phyloP scores from a whole-genome alignment of 495 filamentous ascomycete species.

The Aspergillus sclerotiicarbonarius region DNA sequence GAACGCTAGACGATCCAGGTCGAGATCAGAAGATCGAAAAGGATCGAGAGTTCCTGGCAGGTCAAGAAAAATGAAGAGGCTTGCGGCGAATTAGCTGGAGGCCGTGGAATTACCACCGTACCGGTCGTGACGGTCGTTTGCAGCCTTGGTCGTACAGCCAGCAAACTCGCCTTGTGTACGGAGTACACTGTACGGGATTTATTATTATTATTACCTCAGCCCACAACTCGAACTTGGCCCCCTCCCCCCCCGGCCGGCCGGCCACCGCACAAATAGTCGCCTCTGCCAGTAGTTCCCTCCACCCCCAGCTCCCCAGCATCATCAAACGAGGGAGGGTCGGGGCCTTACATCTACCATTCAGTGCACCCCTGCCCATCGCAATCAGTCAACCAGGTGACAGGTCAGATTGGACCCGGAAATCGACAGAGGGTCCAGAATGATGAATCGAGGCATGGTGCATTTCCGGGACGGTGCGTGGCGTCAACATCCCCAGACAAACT shows the following conservation, averaged over 20 bases:
- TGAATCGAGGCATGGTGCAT: neutral
- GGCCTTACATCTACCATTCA: no score
- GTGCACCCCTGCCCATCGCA: neutral
- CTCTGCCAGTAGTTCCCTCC: neutral
- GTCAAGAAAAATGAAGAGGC: constrained; percentile 23
- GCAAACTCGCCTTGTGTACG: neutral
- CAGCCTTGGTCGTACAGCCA: neutral
- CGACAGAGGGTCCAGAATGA: no score
- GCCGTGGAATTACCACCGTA: constrained; percentile 18
- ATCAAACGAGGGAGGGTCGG: no score
- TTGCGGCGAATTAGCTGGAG: constrained; percentile 24
- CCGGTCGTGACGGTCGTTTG: neutral
- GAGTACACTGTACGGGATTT: no score
- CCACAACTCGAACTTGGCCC: neutral
- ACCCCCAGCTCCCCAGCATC: no score
- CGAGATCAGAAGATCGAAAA: constrained; percentile 28
- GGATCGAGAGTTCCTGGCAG: constrained; percentile 18
- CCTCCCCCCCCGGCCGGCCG: neutral
- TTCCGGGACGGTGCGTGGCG: constrained; percentile 12
- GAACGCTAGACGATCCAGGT: constrained; percentile 29
- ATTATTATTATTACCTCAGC: neutral
- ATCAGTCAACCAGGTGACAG: neutral
- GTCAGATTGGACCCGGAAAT: neutral
- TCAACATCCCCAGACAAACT: neutral
- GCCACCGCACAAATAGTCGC: neutral